A percentile compares a stretch with the other conserved stretches of the same genome.
phyloP scores from a whole-genome alignment of 2,329 filamentous ascomycete genomes.

The Paraphaeosphaeria minitans region DNA sequence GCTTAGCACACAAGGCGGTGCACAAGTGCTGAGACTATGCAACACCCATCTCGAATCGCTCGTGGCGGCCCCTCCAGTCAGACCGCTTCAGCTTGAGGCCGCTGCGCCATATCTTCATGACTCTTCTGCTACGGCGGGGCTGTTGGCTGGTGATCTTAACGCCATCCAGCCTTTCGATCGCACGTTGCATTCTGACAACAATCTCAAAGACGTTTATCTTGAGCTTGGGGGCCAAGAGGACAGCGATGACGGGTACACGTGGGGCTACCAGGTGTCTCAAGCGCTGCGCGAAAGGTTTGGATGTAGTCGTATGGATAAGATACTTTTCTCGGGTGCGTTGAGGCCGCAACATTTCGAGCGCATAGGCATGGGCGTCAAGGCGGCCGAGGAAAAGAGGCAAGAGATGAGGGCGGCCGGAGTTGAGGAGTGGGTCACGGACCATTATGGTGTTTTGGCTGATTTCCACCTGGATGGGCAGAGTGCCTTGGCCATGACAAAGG shows the following conservation, averaged over 20 bases:
- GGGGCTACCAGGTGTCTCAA: slow-evolving; percentile 60
- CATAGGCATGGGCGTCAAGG: slow-evolving; percentile 55
- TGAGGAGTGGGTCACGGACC: slow-evolving; percentile 58
- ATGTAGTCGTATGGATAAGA: slow-evolving; percentile 61
- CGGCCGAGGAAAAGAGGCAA: slow-evolving; percentile 45
- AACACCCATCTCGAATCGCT: slow-evolving; percentile 65
- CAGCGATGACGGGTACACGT: slow-evolving; percentile 60
- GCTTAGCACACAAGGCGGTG: slow-evolving; percentile 19
- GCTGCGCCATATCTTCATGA: slow-evolving; percentile 53
- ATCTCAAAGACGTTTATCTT: slow-evolving; percentile 59
- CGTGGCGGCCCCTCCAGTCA: slow-evolving; percentile 53
- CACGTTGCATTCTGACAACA: slow-evolving; percentile 54
- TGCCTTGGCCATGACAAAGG: slow-evolving; percentile 2
- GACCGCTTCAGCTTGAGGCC: slow-evolving; percentile 56
- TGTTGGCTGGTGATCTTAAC: slow-evolving; percentile 63
- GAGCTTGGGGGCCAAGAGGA: slow-evolving; percentile 58
- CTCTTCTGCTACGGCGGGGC: slow-evolving; percentile 45
- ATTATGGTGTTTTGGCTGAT: slow-evolving; percentile 52
- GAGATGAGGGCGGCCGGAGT: slow-evolving; percentile 42
- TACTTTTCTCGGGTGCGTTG: slow-evolving; percentile 53
- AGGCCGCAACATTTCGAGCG: slow-evolving; percentile 48
- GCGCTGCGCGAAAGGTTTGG: slow-evolving; percentile 53
- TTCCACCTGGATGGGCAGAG: slow-evolving; percentile 21
- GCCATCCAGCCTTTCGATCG: slow-evolving; percentile 62
- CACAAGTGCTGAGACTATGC: slow-evolving; percentile 53